These are phyloP conservation scores for Karstenula rhodostoma DNA, from an alignment of 2,329 filamentous ascomycete genomes.

Conservation along the genomic window DNA sequence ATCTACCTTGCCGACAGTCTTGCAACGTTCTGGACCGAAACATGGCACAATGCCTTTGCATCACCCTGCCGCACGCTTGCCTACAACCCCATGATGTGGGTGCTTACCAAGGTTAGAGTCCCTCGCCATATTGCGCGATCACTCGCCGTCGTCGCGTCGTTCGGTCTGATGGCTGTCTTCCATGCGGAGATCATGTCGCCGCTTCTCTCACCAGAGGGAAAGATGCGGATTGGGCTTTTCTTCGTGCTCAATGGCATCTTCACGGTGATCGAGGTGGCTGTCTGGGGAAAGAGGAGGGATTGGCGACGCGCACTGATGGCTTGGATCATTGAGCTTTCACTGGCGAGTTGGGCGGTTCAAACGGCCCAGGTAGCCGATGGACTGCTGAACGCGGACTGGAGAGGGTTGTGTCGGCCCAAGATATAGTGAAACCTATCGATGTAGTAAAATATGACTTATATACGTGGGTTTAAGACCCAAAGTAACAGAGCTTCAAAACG, in stretches of 20 bases:
- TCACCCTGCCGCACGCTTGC: conserved; percentile 52
- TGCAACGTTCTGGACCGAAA: conserved; percentile 48
- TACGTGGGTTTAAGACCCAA: too few relatives aligned
- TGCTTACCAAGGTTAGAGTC: conserved; percentile 41
- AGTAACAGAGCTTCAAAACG: too few relatives aligned
- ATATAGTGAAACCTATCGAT: background rate
- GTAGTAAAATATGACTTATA: background rate
- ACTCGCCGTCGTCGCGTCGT: conserved; percentile 49
- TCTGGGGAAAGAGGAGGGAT: conserved; percentile 48
- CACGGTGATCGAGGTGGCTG: conserved; percentile 36
- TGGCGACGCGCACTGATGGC: conserved; percentile 42
- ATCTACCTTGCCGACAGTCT: conserved; percentile 48
- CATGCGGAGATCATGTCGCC: conserved; percentile 51
- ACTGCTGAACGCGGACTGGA: conserved; percentile 41
- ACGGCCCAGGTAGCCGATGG: conserved; percentile 46
- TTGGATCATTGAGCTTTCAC: conserved; percentile 44
- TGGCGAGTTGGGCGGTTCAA: conserved; percentile 48
- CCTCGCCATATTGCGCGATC: conserved; percentile 43
- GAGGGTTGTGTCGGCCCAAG: conserved; percentile 32
- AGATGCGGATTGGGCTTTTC: conserved; percentile 48
- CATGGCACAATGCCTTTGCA: conserved; percentile 55
- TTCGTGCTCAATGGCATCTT: conserved; percentile 53
- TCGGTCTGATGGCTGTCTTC: conserved; percentile 52
- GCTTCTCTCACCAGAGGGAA: conserved; percentile 40
- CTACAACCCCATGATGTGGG: conserved; percentile 47